Percentiles rank a stretch among this genome's conserved stretches.
Conservation (phyloP, 306 rosid genomes). For the Biancaea sappan region DNA sequence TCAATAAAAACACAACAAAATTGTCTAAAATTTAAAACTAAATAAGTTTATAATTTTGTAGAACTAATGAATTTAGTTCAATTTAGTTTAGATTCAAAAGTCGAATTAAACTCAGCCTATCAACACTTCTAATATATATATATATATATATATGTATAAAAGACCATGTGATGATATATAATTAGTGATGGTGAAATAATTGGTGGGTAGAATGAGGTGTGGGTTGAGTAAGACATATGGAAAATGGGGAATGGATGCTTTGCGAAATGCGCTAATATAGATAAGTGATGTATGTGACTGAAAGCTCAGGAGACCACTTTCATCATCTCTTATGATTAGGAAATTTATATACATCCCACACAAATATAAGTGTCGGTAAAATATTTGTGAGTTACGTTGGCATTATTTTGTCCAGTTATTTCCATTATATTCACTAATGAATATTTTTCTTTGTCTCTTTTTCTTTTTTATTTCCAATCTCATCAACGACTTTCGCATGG, state of each 20-base stretch:
- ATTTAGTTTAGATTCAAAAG: no score
- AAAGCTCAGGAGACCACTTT: conserved; percentile 29
- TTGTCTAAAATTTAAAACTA: no score
- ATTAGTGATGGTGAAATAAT: not conserved
- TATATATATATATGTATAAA: no score
- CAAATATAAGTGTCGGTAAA: conserved; percentile 26
- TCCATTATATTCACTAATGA: not conserved
- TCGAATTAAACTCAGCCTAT: no score
- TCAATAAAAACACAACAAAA: no score
- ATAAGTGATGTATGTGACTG: no score
- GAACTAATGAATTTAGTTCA: no score
- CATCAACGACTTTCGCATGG: not conserved
- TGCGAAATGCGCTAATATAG: no score
- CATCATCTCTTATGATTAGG: conserved; percentile 33
- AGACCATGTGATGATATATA: no score
- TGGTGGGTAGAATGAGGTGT: not conserved
- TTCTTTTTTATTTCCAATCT: conserved; percentile 20
- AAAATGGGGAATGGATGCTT: not conserved
- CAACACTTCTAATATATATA: no score
- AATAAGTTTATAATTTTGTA: no score
- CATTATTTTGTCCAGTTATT: not conserved
- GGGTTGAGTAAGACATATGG: not conserved
- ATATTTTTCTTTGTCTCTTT: conserved; percentile 4
- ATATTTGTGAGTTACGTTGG: conserved; percentile 5
- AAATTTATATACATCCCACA: conserved; percentile 25